Evolutionary conservation across 2,329 filamentous ascomycete species (phyloP).

Genomic region (Aspergillus luchuensis): DNA sequence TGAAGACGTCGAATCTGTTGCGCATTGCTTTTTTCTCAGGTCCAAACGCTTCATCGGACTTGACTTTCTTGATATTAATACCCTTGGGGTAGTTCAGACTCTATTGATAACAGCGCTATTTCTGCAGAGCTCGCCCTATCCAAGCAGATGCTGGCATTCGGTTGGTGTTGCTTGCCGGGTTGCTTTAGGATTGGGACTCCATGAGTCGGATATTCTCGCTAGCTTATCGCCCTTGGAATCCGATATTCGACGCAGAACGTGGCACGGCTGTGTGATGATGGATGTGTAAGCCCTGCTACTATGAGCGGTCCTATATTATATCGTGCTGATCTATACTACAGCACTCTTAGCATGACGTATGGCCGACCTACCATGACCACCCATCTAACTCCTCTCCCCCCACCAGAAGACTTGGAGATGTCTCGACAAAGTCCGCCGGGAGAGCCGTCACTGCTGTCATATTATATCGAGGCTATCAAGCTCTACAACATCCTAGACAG

Average conservation of each 20-base stretch:
- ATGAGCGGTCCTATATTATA: too few species aligned
- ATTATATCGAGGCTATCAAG: slow-evolving; percentile 31
- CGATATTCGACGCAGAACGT: slow-evolving; percentile 39
- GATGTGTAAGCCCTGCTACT: slow-evolving; percentile 32
- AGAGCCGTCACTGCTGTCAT: slow-evolving; percentile 25
- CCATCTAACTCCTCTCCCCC: slow-evolving; percentile 27
- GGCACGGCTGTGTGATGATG: slow-evolving; percentile 44
- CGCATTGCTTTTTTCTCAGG: slow-evolving; percentile 38
- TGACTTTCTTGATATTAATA: slow-evolving; percentile 41
- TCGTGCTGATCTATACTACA: too few species aligned
- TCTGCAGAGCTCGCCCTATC: slow-evolving; percentile 45
- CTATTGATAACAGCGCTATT: slow-evolving; percentile 44
- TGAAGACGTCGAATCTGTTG: slow-evolving; percentile 30
- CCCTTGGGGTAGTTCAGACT: slow-evolving; percentile 44
- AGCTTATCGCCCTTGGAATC: slow-evolving; percentile 29
- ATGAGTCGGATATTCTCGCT: slow-evolving; percentile 25
- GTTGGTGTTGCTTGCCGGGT: slow-evolving; percentile 47
- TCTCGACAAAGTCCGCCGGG: slow-evolving; percentile 8
- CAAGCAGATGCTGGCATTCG: slow-evolving; percentile 47
- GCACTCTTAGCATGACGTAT: slow-evolving; percentile 40
- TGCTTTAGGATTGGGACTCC: slow-evolving; percentile 46
- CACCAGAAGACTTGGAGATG: slow-evolving; percentile 15
- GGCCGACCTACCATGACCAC: slow-evolving; percentile 38
- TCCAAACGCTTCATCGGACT: slow-evolving; percentile 37
- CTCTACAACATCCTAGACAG: slow-evolving; percentile 34